Percentiles rank a stretch among this genome's conserved stretches.
Evolutionary conservation across 78 protist genomes (phyloP).

Genomic region (Creolimax fragrantissima): DNA sequence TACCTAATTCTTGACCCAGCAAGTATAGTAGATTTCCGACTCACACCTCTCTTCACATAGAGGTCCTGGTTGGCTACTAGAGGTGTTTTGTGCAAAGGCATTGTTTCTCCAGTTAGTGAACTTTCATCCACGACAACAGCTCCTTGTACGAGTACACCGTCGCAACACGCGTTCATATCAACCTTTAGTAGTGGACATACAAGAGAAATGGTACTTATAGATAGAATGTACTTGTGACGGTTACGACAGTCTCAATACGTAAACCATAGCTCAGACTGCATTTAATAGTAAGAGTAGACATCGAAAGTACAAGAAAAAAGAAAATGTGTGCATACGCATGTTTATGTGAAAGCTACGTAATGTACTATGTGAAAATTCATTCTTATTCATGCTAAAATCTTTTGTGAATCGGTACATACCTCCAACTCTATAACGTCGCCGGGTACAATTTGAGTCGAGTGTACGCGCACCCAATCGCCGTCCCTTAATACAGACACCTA

Average conservation of each 20-base stretch:
- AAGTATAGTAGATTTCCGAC: constrained; percentile 3
- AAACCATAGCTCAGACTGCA: too few relatives aligned
- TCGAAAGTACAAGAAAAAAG: too few relatives aligned
- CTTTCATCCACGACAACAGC: constrained; percentile 4
- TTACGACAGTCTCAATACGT: too few relatives aligned
- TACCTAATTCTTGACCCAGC: constrained; percentile 8
- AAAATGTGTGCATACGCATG: too few relatives aligned
- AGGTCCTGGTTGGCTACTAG: neutral
- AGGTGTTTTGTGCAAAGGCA: constrained; percentile 24
- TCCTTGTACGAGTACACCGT: constrained; percentile 15
- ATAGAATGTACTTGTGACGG: too few relatives aligned
- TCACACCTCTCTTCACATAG: neutral
- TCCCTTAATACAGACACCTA: neutral
- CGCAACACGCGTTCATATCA: constrained; percentile 1
- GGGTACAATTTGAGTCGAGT: neutral
- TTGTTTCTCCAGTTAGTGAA: constrained; percentile 19
- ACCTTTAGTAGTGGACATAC: too few relatives aligned
- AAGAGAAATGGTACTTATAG: too few relatives aligned
- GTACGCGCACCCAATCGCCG: neutral
- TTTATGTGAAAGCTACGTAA: too few relatives aligned
- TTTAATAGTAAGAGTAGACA: too few relatives aligned
- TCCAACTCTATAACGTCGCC: neutral
- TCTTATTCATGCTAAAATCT: too few relatives aligned
- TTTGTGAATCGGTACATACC: too few relatives aligned
- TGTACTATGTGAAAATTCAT: too few relatives aligned